A percentile compares a stretch with the other conserved stretches of the same genome.
Conservation (phyloP, 768 basidiomycete species). For the Pulveroboletus frians region DNA sequence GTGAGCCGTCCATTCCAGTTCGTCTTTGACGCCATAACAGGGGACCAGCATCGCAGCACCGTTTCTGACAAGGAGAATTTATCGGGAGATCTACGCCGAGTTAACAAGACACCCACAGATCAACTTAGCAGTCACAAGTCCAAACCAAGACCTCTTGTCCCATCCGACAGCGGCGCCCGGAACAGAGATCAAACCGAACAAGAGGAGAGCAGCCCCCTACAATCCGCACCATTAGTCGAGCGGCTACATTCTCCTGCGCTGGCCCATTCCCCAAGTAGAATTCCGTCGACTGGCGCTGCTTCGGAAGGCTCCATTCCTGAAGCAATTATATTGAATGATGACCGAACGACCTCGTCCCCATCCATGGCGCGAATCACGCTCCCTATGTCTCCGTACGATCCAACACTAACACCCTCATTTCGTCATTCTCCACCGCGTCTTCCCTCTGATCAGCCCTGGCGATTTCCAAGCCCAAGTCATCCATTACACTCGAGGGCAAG, state of each 20-base stretch:
- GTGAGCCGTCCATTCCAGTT: constrained; percentile 2
- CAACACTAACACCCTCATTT: constrained; percentile 68
- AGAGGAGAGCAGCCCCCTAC: constrained; percentile 8
- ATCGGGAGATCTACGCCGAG: constrained; percentile 27
- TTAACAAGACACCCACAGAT: constrained; percentile 23
- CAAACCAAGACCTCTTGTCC: constrained; percentile 19
- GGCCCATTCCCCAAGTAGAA: constrained; percentile 14
- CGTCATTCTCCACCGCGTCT: constrained; percentile 71
- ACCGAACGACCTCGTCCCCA: constrained; percentile 22
- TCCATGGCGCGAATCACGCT: constrained; percentile 28
- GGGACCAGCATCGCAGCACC: constrained; percentile 56
- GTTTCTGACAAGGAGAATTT: constrained; percentile 32
- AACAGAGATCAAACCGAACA: constrained; percentile 11
- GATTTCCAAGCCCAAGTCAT: constrained; percentile 74
- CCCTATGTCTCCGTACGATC: constrained; percentile 73
- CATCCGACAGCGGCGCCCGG: constrained; percentile 11
- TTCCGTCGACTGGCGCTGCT: neutral
- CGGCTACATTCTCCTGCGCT: constrained; percentile 23
- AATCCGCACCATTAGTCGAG: constrained; percentile 23
- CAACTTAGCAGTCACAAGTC: constrained; percentile 13
- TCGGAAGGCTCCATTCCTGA: constrained; percentile 1
- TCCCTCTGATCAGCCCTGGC: constrained; percentile 79
- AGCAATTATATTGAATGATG: neutral
- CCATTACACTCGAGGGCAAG: constrained; percentile 62
- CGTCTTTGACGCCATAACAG: constrained; percentile 33